phyloP scores from a whole-genome alignment of 75 land plant species.

The Larix kaempferi region DNA sequence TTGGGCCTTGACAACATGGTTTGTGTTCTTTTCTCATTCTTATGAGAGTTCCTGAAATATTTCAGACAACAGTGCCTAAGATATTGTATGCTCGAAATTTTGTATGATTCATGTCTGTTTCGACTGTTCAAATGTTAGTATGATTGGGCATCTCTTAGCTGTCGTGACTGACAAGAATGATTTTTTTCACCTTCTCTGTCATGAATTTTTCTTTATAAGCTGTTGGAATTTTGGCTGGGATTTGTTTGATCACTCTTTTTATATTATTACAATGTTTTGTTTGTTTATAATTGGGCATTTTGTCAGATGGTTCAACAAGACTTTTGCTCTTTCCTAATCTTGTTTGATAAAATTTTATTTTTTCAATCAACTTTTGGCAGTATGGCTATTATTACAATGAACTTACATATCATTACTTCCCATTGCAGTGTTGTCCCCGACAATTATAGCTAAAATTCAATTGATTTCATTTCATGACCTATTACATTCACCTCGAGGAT shows the following conservation, averaged over 20 bases:
- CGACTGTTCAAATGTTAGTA: neutral
- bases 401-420: neutral
- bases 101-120: neutral
- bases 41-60: neutral
- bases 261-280: neutral
- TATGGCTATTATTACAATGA: neutral
- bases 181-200: neutral
- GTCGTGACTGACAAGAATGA: neutral
- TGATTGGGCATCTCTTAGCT: neutral
- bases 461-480: neutral
- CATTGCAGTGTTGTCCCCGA: neutral
- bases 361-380: neutral
- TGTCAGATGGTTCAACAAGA: neutral
- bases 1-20: constrained; percentile 99
- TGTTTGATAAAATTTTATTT: neutral
- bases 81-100: neutral
- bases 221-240: neutral
- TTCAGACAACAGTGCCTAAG: neutral
- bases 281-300: neutral
- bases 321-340: neutral
- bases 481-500: neutral
- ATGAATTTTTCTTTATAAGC: neutral
- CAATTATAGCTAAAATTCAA: neutral
- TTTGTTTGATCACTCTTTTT: neutral
- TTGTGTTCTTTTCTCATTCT: constrained; percentile 11